Percentiles rank a stretch among this genome's conserved stretches.
Conservation (phyloP, 2,329 filamentous ascomycete species). For the Ascochyta fabae region DNA sequence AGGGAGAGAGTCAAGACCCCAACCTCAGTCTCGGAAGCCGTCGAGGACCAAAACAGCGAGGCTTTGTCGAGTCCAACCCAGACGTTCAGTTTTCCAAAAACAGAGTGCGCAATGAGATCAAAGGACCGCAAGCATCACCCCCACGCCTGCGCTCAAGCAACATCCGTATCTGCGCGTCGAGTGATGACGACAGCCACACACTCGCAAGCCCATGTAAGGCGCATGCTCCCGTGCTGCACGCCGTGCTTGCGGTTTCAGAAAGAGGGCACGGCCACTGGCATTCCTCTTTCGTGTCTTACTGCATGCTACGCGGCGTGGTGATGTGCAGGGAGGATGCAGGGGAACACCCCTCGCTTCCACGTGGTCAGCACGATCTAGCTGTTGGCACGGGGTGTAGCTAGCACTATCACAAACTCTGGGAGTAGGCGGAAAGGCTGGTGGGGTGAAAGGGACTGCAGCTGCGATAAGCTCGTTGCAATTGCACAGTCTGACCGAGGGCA, state of each 20-base stretch:
- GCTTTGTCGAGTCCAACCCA: background rate
- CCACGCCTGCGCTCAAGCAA: too few relatives aligned
- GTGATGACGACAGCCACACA: background rate
- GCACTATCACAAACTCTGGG: background rate
- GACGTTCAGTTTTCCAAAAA: background rate
- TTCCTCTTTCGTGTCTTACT: slow-evolving; percentile 9
- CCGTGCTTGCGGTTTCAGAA: slow-evolving; percentile 5
- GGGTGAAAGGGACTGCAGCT: too few relatives aligned
- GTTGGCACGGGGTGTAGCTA: too few relatives aligned
- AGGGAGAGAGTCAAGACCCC: background rate
- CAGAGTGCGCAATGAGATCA: background rate
- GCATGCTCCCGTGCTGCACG: background rate
- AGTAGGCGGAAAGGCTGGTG: background rate
- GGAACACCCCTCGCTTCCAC: slow-evolving; percentile 14
- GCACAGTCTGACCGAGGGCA: background rate
- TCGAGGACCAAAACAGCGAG: background rate
- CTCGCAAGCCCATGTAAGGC: background rate
- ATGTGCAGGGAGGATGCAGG: slow-evolving; percentile 14
- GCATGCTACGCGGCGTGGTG: background rate
- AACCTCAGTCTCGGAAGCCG: background rate
- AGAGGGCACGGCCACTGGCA: slow-evolving; percentile 3
- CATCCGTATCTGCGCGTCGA: too few relatives aligned
- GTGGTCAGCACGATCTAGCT: slow-evolving; percentile 17
- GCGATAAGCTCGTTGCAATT: too few relatives aligned
- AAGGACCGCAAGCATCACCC: too few relatives aligned